These are phyloP conservation scores for Pythium rhizo-oryzae DNA, from an alignment of 352 stramenopile genomes.

Conservation along the genomic window DNA sequence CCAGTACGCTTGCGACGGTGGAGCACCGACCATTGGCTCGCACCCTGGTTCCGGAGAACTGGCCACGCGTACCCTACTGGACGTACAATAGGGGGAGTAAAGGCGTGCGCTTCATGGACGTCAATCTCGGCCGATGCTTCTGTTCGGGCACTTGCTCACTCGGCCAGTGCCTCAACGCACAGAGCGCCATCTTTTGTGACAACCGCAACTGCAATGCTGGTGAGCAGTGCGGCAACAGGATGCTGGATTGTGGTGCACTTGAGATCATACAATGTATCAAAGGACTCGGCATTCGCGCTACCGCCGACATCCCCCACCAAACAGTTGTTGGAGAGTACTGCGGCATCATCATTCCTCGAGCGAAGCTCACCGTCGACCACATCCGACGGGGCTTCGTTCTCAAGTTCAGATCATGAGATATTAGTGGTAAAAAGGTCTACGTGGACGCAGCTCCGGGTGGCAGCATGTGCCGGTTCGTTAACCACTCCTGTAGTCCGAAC, in stretches of 20 bases:
- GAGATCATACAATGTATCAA: not conserved
- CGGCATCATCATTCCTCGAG: not conserved
- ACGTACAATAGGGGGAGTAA: not conserved
- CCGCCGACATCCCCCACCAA: not conserved
- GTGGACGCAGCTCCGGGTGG: not conserved
- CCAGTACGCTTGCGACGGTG: not conserved
- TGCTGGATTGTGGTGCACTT: not conserved
- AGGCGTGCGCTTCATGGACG: not conserved
- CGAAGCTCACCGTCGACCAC: not conserved
- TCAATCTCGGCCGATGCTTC: not conserved
- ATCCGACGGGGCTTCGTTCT: not conserved
- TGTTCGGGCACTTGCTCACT: not conserved
- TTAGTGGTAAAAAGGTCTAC: not conserved
- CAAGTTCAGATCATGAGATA: not conserved
- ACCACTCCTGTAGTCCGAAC: slow-evolving; percentile 2
- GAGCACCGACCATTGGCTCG: not conserved
- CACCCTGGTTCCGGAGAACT: not conserved
- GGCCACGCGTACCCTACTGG: not conserved
- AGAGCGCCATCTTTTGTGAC: not conserved
- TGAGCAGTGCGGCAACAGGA: not conserved
- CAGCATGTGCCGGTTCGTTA: slow-evolving; percentile 2
- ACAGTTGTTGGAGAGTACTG: slow-evolving; percentile 3
- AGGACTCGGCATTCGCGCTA: not conserved
- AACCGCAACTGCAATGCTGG: not conserved
- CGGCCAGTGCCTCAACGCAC: not conserved